Base-by-base conservation (phyloP, 345 rosid species). In the Populus pruinosa region DNA sequence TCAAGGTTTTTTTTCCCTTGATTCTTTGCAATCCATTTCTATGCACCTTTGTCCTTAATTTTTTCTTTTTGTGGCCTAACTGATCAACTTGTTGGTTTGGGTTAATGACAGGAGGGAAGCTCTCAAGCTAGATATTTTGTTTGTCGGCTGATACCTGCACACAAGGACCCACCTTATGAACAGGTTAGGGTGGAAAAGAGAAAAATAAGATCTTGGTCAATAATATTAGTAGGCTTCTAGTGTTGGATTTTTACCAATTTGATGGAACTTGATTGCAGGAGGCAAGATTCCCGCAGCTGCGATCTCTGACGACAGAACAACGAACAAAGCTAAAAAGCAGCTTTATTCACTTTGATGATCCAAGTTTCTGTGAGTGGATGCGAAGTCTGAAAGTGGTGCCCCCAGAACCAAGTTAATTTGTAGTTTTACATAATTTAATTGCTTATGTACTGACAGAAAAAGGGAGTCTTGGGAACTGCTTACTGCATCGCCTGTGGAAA, bases 101-200 rank as follows among this genome's bases (percentile, higher is more conserved):
- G 49, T 76, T 75, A 69, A 61, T 82, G 72, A 83, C 91, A 96
- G 98, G 98, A 96, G 77, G 93, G 97, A 68, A 94, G 97, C 84
- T 96, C 99, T 41, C 98, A 86, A 85, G 97, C 99, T 25, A 87
- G 99, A 66, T 96, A 91, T 79, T 96, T 96, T 84, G 92, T 92
- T 73, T 89, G 97, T 68, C 89, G 96, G 81, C 85, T 94, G 84
- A 96, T 96, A 80, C 96, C 99, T 18, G 98, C 97, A 50, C 98
- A 93, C 87, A 96, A 94, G 88, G 98, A 96, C 83, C 97, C 97
- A 81, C 97, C 99, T 53, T 96, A 96, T 70, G 97, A 96, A 70
- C 99, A 94, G 94, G 97, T 96, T 67, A 85, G 79, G 47, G 59
- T 39, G 8, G 55, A 27, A 21, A 27, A 0, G 43, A 31, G 35